These are phyloP conservation scores for Crotalaria pallida DNA, from an alignment of 306 rosid genomes.

Conservation along the genomic window DNA sequence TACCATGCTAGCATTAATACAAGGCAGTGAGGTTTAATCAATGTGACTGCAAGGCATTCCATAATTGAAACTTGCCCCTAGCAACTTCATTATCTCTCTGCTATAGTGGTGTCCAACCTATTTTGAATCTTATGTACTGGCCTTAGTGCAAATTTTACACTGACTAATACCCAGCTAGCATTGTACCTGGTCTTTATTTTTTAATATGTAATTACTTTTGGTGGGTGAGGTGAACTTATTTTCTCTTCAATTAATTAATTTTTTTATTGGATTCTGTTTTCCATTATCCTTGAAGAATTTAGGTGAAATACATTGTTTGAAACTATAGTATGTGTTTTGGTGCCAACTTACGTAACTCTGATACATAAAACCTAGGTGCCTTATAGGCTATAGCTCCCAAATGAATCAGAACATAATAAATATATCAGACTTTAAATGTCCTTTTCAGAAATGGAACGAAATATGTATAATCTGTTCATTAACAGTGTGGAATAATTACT, in stretches of 20 bases:
- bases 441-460: constrained; percentile 11
- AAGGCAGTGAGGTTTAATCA: constrained; percentile 42
- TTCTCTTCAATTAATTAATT: background rate
- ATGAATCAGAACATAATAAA: background rate
- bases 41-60: constrained; percentile 20
- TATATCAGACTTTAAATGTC: background rate
- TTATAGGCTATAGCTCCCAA: constrained; percentile 6
- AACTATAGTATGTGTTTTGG: constrained; percentile 9
- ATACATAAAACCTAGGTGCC: constrained; percentile 7
- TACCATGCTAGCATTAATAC: constrained; percentile 37
- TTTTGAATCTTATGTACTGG: constrained; percentile 24
- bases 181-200: constrained; percentile 13
- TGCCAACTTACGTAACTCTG: constrained; percentile 36
- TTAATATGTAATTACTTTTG: background rate
- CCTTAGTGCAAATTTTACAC: constrained; percentile 17
- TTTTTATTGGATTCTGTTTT: constrained; percentile 19
- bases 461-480: constrained; percentile 22
- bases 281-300: constrained; percentile 12
- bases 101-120: constrained; percentile 35
- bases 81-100: constrained; percentile 13
- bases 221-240: constrained; percentile 18
- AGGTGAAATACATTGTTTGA: constrained; percentile 11
- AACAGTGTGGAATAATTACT: constrained; percentile 19
- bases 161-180: constrained; percentile 12
- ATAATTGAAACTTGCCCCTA: constrained; percentile 29